Evolutionary conservation across 2,329 filamentous ascomycete genomes (phyloP).

Genomic region (Neobulgaria alba): DNA sequence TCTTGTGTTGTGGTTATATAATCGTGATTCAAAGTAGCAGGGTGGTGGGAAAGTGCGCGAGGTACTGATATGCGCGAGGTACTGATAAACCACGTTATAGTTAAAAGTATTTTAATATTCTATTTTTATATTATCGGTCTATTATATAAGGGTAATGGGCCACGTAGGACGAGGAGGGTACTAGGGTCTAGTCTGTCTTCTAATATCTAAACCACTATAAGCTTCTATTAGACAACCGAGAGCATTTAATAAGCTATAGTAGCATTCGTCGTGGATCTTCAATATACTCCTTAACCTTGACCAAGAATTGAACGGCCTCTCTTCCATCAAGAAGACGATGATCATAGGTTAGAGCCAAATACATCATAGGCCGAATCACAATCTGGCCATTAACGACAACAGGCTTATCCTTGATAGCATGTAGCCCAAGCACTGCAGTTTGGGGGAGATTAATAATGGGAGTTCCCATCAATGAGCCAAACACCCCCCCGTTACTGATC

Average conservation of each 20-base stretch:
- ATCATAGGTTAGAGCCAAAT: conserved; percentile 93
- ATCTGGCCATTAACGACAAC: conserved; percentile 88
- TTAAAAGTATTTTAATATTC: too few species aligned
- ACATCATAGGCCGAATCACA: conserved; percentile 99
- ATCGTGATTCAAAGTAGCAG: too few species aligned
- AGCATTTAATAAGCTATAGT: conserved; percentile 33
- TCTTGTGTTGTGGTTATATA: too few species aligned
- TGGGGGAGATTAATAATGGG: conserved; percentile 98
- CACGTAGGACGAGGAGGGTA: too few species aligned
- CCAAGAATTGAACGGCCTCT: conserved; percentile 91
- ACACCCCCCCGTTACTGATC: conserved; percentile 95
- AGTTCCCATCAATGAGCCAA: conserved; percentile 93
- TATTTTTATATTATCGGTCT: too few species aligned
- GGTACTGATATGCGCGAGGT: too few species aligned
- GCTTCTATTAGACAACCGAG: background rate
- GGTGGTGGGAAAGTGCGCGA: too few species aligned
- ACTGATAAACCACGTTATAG: too few species aligned
- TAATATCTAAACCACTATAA: background rate
- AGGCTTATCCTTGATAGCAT: conserved; percentile 92
- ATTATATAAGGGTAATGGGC: background rate
- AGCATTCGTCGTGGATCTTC: conserved; percentile 94
- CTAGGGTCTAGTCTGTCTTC: too few species aligned
- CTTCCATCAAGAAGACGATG: conserved; percentile 91
- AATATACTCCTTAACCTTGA: conserved; percentile 96
- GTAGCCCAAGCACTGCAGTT: conserved; percentile 82